Conservation (phyloP, 768 basidiomycete genomes). For the Tulasnella calospora region DNA sequence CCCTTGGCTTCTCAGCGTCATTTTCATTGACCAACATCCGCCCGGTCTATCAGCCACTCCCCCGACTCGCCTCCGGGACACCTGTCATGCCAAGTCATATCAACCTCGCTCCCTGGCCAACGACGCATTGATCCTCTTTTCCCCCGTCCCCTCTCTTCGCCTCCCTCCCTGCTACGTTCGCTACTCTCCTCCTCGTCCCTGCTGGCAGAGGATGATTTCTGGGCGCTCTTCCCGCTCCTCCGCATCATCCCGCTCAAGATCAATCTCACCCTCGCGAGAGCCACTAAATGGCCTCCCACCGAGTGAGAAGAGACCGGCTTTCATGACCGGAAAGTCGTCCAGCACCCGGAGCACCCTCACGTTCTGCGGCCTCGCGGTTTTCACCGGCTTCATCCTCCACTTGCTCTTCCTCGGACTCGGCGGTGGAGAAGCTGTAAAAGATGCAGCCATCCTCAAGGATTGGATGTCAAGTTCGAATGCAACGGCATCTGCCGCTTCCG, state of each 20-base stretch:
- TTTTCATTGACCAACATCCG: not conserved
- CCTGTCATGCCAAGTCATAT: no score
- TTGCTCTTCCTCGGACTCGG: slow-evolving; percentile 26
- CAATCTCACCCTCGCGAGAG: not conserved
- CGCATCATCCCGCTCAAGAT: not conserved
- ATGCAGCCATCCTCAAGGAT: not conserved
- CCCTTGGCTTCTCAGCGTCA: not conserved
- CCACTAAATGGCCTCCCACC: not conserved
- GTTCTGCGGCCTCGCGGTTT: slow-evolving; percentile 27
- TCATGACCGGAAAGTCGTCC: not conserved
- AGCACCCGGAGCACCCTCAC: slow-evolving; percentile 4
- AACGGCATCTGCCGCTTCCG: no score
- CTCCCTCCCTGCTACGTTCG: not conserved
- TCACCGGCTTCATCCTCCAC: slow-evolving; percentile 28
- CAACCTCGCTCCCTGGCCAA: no score
- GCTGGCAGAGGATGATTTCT: not conserved
- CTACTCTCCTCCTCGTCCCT: not conserved
- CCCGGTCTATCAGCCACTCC: not conserved
- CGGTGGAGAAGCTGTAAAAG: not conserved
- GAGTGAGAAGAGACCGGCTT: not conserved
- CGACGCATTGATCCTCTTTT: no score
- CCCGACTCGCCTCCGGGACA: no score
- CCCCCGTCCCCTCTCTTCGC: not conserved
- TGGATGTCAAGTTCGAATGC: no score
- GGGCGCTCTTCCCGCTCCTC: not conserved